phyloP scores from a whole-genome alignment of 805 yeast genomes.

The Candida pseudoglaebosa region DNA sequence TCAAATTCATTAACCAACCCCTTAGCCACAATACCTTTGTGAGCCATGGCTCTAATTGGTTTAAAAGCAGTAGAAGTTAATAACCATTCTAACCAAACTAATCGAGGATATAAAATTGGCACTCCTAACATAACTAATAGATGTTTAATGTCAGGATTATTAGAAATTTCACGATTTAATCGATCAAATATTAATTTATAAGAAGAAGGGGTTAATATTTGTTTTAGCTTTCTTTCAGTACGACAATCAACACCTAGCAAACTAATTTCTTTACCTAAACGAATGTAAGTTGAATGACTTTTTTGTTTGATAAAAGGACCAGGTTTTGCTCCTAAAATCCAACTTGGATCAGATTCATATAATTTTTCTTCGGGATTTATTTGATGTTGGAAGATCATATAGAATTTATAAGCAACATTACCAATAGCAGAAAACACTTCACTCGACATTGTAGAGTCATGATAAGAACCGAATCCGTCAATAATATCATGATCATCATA shows the following conservation, averaged over 20 bases:
- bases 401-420: slow-evolving; percentile 73
- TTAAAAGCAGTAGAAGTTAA: slow-evolving; percentile 55
- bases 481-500: slow-evolving; percentile 96
- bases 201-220: slow-evolving; percentile 51
- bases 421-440: slow-evolving; percentile 73
- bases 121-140: slow-evolving; percentile 83
- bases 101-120: slow-evolving; percentile 90
- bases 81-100: slow-evolving; percentile 84
- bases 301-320: slow-evolving; percentile 71
- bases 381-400: slow-evolving; percentile 90
- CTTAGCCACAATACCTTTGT: slow-evolving; percentile 56
- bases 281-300: slow-evolving; percentile 65
- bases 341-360: slow-evolving; percentile 41
- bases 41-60: slow-evolving; percentile 60
- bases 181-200: slow-evolving; percentile 63
- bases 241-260: slow-evolving; percentile 87
- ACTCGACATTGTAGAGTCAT: slow-evolving; percentile 66
- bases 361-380: slow-evolving; percentile 44
- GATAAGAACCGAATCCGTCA: slow-evolving; percentile 93
- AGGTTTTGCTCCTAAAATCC: slow-evolving; percentile 55
- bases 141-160: slow-evolving; percentile 62
- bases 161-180: slow-evolving; percentile 48
- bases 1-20: slow-evolving; percentile 90
- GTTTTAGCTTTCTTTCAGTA: slow-evolving; percentile 72
- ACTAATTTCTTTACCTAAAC: slow-evolving; percentile 70